These are phyloP conservation scores for Quambalaria eucalypti DNA, from an alignment of 1,284 basidiomycete genomes.

Conservation along the genomic window DNA sequence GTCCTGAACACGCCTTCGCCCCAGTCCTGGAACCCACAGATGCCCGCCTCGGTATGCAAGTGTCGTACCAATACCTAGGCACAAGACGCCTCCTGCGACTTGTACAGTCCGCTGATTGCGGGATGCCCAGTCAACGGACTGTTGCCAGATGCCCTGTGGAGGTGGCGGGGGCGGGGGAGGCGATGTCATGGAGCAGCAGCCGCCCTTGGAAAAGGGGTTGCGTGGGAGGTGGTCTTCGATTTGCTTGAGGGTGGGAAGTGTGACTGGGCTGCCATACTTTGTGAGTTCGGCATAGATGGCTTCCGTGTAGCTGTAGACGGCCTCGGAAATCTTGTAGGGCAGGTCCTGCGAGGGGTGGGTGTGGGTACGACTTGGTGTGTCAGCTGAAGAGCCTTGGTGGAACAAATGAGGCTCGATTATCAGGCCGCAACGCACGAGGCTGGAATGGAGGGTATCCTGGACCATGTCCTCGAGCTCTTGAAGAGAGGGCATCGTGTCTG, in stretches of 20 bases:
- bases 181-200: not conserved
- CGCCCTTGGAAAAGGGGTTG: constrained; percentile 14
- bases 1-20: constrained; percentile 10
- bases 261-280: constrained; percentile 26
- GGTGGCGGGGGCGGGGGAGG: constrained; percentile 21
- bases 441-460: constrained; percentile 23
- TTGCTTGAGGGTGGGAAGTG: constrained; percentile 17
- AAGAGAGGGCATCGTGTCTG: constrained; percentile 29
- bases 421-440: constrained; percentile 1
- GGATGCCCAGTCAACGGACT: constrained; percentile 8
- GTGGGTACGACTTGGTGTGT: not conserved
- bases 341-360: constrained; percentile 13
- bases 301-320: constrained; percentile 27
- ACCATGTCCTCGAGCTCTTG: constrained; percentile 36
- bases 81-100: constrained; percentile 10
- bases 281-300: constrained; percentile 28
- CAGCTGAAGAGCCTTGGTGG: not conserved
- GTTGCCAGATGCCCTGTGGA: not conserved
- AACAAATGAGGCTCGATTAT: not conserved
- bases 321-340: constrained; percentile 25
- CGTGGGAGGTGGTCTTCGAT: constrained; percentile 15
- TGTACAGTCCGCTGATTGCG: constrained; percentile 10
- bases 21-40: constrained; percentile 17
- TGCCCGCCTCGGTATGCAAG: constrained; percentile 15
- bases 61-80: constrained; percentile 19